A percentile compares a stretch with the other conserved stretches of the same genome.
phyloP scores from a whole-genome alignment of 2,329 filamentous ascomycete species.

The Herpomyces periplanetae region DNA sequence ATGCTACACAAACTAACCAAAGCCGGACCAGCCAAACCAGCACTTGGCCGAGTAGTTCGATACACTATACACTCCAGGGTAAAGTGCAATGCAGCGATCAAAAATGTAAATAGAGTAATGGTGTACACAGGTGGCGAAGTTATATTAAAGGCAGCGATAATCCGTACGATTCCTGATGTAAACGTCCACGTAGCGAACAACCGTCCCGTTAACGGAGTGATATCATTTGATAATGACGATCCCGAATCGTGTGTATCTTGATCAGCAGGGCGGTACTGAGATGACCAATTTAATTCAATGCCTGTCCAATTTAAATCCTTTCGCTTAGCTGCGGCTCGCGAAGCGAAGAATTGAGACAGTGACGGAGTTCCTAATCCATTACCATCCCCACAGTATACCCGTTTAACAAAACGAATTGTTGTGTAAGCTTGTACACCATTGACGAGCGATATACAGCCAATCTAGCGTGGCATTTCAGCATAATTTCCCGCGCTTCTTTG shows the following conservation, averaged over 20 bases:
- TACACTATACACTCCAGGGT: slow-evolving; percentile 41
- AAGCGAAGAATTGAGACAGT: slow-evolving; percentile 7
- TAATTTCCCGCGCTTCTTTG: too few species aligned
- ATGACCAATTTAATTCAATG: slow-evolving; percentile 5
- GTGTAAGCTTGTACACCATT: slow-evolving; percentile 55
- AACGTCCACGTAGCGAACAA: slow-evolving; percentile 68
- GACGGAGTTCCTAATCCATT: slow-evolving; percentile 11
- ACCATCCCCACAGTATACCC: slow-evolving; percentile 30
- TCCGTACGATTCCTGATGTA: slow-evolving; percentile 29
- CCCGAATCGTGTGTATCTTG: slow-evolving; percentile 10
- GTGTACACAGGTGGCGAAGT: slow-evolving; percentile 31
- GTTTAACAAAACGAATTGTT: slow-evolving; percentile 42
- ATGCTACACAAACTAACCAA: slow-evolving; percentile 15
- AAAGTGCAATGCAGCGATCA: slow-evolving; percentile 37
- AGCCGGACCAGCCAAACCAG: slow-evolving; percentile 17
- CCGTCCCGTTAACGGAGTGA: slow-evolving; percentile 33
- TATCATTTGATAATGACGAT: slow-evolving; percentile 10
- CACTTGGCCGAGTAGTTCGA: slow-evolving; percentile 25
- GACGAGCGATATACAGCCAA: slow-evolving; percentile 38
- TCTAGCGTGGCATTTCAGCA: too few species aligned
- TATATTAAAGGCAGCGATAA: slow-evolving; percentile 54
- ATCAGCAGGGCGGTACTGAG: slow-evolving; percentile 6
- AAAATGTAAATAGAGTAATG: slow-evolving; percentile 41
- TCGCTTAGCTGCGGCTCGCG: too few species aligned
- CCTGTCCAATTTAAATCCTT: too few species aligned